These are phyloP conservation scores for Adansonia digitata DNA, from an alignment of 345 rosid species.

Conservation along the genomic window DNA sequence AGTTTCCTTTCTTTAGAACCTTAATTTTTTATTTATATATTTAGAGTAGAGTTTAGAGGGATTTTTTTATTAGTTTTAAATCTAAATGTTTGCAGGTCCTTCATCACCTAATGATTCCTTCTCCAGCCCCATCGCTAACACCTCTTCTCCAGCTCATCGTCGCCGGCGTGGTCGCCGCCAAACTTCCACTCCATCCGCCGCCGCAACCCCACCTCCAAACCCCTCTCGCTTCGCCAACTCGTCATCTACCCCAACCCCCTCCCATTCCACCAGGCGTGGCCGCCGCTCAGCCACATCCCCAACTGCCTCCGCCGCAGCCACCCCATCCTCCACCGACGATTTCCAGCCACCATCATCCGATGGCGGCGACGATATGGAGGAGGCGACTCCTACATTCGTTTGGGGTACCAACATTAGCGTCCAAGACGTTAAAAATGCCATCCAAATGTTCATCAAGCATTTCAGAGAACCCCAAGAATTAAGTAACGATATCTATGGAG, in stretches of 20 bases:
- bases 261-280: constrained; percentile 30
- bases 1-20: background rate
- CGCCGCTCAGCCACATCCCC: constrained; percentile 29
- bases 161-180: background rate
- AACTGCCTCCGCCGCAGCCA: constrained; percentile 17
- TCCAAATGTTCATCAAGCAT: constrained; percentile 83
- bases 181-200: background rate
- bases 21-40: background rate
- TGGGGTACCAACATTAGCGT: constrained; percentile 99
- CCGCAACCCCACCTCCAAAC: constrained; percentile 4
- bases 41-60: background rate
- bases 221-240: constrained; percentile 4
- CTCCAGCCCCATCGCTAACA: constrained; percentile 6
- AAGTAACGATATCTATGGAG: constrained; percentile 45
- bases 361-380: constrained; percentile 59
- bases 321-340: constrained; percentile 56
- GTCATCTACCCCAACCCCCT: constrained; percentile 20
- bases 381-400: constrained; percentile 72
- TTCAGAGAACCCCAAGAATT: constrained; percentile 55
- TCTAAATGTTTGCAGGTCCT: background rate
- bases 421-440: constrained; percentile 79
- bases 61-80: background rate
- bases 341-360: constrained; percentile 49
- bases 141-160: constrained; percentile 7
- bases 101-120: constrained; percentile 8